phyloP scores from a whole-genome alignment of 805 yeast genomes.

The Hanseniaspora nectarophila region DNA sequence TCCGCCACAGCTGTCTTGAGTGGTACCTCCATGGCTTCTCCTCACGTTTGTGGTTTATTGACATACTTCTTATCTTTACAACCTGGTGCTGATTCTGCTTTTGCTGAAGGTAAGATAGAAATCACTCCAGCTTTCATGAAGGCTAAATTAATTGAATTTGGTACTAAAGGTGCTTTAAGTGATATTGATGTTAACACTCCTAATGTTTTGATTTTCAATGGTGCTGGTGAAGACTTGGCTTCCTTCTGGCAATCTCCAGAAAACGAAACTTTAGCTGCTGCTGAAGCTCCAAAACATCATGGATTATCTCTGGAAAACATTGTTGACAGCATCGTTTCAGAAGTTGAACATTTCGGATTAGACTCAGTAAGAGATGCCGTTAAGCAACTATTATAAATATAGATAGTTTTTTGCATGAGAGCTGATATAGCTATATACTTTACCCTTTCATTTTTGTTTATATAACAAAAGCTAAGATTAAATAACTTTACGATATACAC shows the following conservation, averaged over 20 bases:
- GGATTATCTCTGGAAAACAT: slow-evolving; percentile 1
- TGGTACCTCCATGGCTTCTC: slow-evolving; percentile 98
- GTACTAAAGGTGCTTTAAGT: slow-evolving; percentile 45
- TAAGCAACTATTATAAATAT: slow-evolving; percentile 18
- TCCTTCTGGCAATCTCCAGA: slow-evolving; percentile 43
- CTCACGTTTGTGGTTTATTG: slow-evolving; percentile 86
- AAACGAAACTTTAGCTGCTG: slow-evolving; percentile 6
- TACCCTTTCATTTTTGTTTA: background rate
- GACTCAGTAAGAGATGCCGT: slow-evolving; percentile 24
- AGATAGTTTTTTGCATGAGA: too few relatives aligned
- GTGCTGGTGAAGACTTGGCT: slow-evolving; percentile 62
- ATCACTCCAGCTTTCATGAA: slow-evolving; percentile 65
- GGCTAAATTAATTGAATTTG: slow-evolving; percentile 59
- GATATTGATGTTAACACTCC: slow-evolving; percentile 67
- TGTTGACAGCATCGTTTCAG: slow-evolving; percentile 17
- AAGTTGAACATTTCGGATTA: slow-evolving; percentile 19
- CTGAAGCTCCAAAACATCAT: background rate
- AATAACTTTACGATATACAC: too few relatives aligned
- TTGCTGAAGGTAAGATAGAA: slow-evolving; percentile 36
- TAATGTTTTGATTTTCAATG: slow-evolving; percentile 64
- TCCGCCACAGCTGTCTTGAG: slow-evolving; percentile 71
- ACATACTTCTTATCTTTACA: slow-evolving; percentile 80
- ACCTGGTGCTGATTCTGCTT: slow-evolving; percentile 60
- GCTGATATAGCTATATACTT: too few relatives aligned
- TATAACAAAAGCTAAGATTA: too few relatives aligned